Evolutionary conservation across 352 stramenopile species (phyloP).

Genomic region (Phytopythium boreale): DNA sequence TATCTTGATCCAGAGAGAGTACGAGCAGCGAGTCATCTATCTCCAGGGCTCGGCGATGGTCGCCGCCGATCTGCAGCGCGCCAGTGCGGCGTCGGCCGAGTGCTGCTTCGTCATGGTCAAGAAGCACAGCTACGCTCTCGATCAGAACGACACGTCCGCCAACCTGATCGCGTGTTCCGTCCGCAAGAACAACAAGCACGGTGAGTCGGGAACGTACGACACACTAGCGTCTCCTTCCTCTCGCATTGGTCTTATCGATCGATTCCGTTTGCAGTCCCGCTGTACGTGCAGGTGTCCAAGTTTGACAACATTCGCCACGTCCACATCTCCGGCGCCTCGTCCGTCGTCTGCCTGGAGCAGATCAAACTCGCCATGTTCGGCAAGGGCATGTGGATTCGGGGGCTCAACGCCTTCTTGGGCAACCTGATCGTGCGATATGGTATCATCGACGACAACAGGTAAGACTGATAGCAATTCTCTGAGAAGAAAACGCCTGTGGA

Average conservation of each 20-base stretch:
- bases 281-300: constrained; percentile 81
- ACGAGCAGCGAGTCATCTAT: constrained; percentile 76
- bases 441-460: constrained; percentile 41
- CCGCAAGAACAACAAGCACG: constrained; percentile 68
- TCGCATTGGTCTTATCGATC: background rate
- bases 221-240: background rate
- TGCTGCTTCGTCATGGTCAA: constrained; percentile 78
- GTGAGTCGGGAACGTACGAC: constrained; percentile 19
- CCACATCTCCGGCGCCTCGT: constrained; percentile 63
- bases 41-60: constrained; percentile 77
- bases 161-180: constrained; percentile 78
- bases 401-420: constrained; percentile 68
- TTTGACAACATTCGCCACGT: constrained; percentile 70
- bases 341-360: constrained; percentile 76
- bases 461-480: constrained; percentile 2
- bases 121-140: constrained; percentile 51
- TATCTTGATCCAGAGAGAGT: constrained; percentile 66
- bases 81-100: constrained; percentile 39
- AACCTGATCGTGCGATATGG: constrained; percentile 69
- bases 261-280: constrained; percentile 25
- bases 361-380: constrained; percentile 69
- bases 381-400: constrained; percentile 70
- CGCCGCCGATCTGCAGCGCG: constrained; percentile 60
- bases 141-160: constrained; percentile 66
- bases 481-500: background rate